Base-by-base conservation (phyloP, 1,139 yeast genomes). In the Sporopachydermia cereana region DNA sequence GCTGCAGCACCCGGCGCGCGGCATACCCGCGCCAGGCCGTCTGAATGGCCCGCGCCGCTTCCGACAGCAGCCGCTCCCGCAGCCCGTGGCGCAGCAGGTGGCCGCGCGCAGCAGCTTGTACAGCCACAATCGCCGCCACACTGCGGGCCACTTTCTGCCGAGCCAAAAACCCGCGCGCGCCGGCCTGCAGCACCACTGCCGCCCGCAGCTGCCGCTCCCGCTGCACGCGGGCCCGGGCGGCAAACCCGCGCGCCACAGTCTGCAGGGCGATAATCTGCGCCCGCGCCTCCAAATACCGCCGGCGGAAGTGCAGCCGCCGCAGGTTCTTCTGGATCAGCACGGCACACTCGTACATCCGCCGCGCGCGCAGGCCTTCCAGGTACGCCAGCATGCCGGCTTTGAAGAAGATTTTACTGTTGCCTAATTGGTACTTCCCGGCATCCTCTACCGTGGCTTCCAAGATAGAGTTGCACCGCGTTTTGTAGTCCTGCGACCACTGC, bases 341-440 rank as follows among this genome's bases (percentile, higher is more conserved):
- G 2, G 96, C 96, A 46, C 95, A 81, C 47, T 67, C 74, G 58
- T 75, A 75, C 51, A 88, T 74, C 55, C 86, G 84, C 54, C 82
- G 86, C 23, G 86, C 67, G 62, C 97, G 79, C 56, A 83, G 66
- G 54, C 86, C 86, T 65, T 91, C 98, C 27, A 93, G 68, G 47
- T 78, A 77, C 1, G 96, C 98, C 46, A 93, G 68, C 52, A 91
- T 88, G 46, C 98, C 98, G 55, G 95, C 93, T 53, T 93, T 79
- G 71, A 91, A 88, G 59, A 93, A 93, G 24, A 93, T 71, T 62
- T 93, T 93, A 2, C 96, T 84, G 48, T 69, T 69, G 47, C 84
- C 84, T 51, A 85, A 71, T 64, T 91, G 97, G 60, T 82, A 89
- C 57, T 83, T 84, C 45, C 71, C 69, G 44, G 68, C 68, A 53